phyloP scores from a whole-genome alignment of 2,329 filamentous ascomycete species.

The Didymella glomerata region DNA sequence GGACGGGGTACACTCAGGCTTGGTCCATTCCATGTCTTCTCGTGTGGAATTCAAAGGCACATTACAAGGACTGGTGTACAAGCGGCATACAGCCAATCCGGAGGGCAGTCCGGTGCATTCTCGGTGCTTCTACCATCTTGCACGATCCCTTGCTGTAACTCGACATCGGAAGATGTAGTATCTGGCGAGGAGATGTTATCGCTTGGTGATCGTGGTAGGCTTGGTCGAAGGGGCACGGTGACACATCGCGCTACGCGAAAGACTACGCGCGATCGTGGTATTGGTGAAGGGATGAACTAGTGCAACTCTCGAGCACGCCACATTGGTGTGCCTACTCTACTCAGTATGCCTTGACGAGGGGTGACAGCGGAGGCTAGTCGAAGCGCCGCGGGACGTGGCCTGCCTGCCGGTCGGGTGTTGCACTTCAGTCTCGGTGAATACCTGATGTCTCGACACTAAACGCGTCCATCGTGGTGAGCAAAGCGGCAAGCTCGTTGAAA shows the following conservation, averaged over 20 bases:
- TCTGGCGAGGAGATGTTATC: slow-evolving; percentile 9
- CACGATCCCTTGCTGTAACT: slow-evolving; percentile 6
- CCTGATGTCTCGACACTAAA: not conserved
- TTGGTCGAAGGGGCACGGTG: slow-evolving; percentile 9
- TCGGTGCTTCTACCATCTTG: not conserved
- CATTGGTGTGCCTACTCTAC: slow-evolving; percentile 1
- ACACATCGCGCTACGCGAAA: slow-evolving; percentile 10
- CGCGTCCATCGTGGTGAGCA: not conserved
- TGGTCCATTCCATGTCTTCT: slow-evolving; percentile 12
- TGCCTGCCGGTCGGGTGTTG: slow-evolving; percentile 4
- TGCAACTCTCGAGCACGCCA: not conserved
- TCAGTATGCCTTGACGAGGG: not conserved
- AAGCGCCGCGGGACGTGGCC: slow-evolving; percentile 5
- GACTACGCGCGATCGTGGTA: slow-evolving; percentile 4
- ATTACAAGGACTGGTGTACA: not conserved
- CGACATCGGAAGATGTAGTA: slow-evolving; percentile 11
- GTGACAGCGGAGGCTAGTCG: not conserved
- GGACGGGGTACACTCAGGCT: not conserved
- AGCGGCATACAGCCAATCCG: not conserved
- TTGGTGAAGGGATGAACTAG: slow-evolving; percentile 10
- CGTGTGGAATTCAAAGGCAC: slow-evolving; percentile 14
- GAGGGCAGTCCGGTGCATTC: slow-evolving; percentile 14
- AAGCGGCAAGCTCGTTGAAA: too few species aligned
- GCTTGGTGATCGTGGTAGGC: slow-evolving; percentile 4
- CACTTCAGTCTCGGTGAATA: not conserved